Evolutionary conservation across 2,329 filamentous ascomycete genomes (phyloP), one percentile per base, ranked within the genome.

Genomic region (Calonectria pseudoturangicola): DNA sequence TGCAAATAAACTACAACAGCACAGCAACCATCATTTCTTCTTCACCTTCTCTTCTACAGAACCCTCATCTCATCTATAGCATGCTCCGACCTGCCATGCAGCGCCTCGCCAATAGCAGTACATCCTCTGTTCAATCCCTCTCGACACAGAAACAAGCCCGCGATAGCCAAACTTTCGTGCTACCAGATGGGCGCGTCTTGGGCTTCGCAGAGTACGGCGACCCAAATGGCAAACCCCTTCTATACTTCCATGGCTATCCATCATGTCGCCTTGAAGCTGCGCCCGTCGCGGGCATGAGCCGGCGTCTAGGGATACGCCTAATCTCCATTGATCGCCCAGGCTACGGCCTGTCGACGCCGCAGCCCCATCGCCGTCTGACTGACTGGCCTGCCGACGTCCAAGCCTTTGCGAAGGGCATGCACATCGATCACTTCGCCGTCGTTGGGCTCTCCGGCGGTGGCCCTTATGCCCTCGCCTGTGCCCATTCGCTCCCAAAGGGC

Each of bases 221-320:
- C 2, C 72, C 77, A 0, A 73, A 71, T 4, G 83, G 83, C 6
- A 73, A 79, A 6, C 82, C 84, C 0, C 67, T 86, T 1, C 74
- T 88, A 36, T 85, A 83, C 75, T 85, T 87, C 65, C 86, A 88
- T 73, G 86, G 86, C 10, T 85, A 83, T 66, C 86, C 86, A 0
- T 82, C 82, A 0, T 86, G 83, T 4, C 85, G 85, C 6, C 75
- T 86, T 13, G 86, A 87, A 69, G 83, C 77, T 8, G 70, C 68
- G 7, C 74, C 74, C 12, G 65, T 82, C 21, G 76, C 83, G 45
- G 66, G 75, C 3, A 60, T 79, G 5, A 83, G 82, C 12, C 68
- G 73, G 3, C 73, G 74, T 3, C 77, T 76, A 10, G 73, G 76
- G 5, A 70, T 84, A 18, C 83, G 83, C 9, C 30, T 87, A 48